phyloP scores from a whole-genome alignment of 306 rosid species.

The Ammopiptanthus mongolicus region DNA sequence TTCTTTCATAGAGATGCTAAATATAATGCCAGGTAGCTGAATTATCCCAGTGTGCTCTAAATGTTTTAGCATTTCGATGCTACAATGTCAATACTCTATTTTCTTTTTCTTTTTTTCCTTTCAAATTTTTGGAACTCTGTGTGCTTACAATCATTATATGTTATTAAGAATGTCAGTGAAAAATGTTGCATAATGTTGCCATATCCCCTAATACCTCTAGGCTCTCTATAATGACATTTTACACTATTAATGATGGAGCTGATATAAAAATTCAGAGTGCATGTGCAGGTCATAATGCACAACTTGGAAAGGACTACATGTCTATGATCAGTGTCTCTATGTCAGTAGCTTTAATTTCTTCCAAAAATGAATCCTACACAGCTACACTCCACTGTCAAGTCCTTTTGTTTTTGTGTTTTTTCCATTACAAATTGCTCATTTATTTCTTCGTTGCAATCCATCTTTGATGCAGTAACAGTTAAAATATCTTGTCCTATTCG shows the following conservation, averaged over 20 bases:
- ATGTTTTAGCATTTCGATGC: background rate
- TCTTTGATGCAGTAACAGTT: background rate
- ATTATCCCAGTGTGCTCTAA: background rate
- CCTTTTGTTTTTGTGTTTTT: too few relatives aligned
- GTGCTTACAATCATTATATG: background rate
- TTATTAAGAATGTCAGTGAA: background rate
- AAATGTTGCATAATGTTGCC: slow-evolving; percentile 24
- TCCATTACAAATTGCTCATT: background rate
- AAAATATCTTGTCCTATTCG: background rate
- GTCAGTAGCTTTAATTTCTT: background rate
- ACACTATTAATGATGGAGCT: background rate
- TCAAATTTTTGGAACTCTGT: background rate
- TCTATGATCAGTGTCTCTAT: background rate
- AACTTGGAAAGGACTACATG: background rate
- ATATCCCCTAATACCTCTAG: background rate
- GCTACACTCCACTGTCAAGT: background rate
- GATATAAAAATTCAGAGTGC: background rate
- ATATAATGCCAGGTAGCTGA: background rate
- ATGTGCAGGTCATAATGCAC: background rate
- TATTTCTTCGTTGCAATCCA: background rate
- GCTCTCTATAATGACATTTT: background rate
- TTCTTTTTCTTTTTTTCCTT: background rate
- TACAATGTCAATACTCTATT: background rate
- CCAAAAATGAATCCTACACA: background rate
- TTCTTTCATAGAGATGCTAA: background rate